phyloP scores from a whole-genome alignment of 2,329 filamentous ascomycete genomes.

The Sarocladiaceae sp. region DNA sequence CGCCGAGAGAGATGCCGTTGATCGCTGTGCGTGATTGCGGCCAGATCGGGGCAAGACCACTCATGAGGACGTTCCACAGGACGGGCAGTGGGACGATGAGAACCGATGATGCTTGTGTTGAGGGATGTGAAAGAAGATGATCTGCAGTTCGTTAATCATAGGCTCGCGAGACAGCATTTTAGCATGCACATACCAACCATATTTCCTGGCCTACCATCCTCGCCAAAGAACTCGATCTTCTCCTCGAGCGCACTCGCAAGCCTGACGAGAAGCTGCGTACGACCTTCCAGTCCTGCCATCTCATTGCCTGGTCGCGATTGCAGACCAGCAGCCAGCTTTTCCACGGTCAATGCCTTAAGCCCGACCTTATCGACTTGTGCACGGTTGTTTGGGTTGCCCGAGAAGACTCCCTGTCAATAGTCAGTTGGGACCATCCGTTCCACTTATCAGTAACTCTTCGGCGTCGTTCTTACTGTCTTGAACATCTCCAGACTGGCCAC shows the following conservation, averaged over 20 bases:
- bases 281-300: conserved; percentile 78
- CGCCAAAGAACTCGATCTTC: conserved; percentile 78
- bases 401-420: conserved; percentile 66
- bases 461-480: conserved; percentile 51
- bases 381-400: conserved; percentile 71
- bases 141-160: conserved; percentile 46
- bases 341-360: conserved; percentile 65
- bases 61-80: conserved; percentile 86
- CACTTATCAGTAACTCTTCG: neutral
- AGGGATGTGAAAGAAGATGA: conserved; percentile 85
- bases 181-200: conserved; percentile 66
- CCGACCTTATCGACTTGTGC: conserved; percentile 85
- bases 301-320: conserved; percentile 78
- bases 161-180: neutral
- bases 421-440: neutral
- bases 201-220: conserved; percentile 79
- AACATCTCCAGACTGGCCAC: conserved; percentile 81
- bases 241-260: conserved; percentile 67
- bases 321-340: conserved; percentile 71
- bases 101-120: conserved; percentile 81
- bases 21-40: conserved; percentile 78
- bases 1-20: conserved; percentile 79
- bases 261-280: conserved; percentile 70
- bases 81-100: conserved; percentile 83
- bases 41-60: conserved; percentile 83